Percentiles rank a stretch among this genome's conserved stretches.
phyloP scores from a whole-genome alignment of 768 basidiomycete genomes.

The Pholiota conissans region DNA sequence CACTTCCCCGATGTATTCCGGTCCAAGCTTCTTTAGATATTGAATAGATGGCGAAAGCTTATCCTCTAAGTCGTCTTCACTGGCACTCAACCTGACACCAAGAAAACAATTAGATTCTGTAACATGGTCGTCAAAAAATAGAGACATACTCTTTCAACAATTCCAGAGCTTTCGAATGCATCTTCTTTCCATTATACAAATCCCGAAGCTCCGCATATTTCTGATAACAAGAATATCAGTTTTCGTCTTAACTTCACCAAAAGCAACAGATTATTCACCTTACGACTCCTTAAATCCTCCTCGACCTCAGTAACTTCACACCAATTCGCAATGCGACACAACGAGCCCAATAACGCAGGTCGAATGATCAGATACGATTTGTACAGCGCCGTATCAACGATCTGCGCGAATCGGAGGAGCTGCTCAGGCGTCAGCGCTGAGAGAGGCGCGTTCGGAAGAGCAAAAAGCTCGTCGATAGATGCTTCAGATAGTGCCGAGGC shows the following conservation, averaged over 20 bases:
- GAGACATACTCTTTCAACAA: constrained; percentile 78
- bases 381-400: constrained; percentile 94
- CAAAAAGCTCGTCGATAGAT: constrained; percentile 73
- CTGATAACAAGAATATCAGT: too few relatives aligned
- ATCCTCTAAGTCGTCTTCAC: constrained; percentile 75
- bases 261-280: constrained; percentile 46
- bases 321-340: constrained; percentile 94
- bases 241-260: too few relatives aligned
- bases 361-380: constrained; percentile 86
- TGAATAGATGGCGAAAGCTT: constrained; percentile 81
- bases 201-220: constrained; percentile 91
- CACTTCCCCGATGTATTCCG: constrained; percentile 77
- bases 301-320: constrained; percentile 86
- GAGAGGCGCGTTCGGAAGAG: constrained; percentile 74
- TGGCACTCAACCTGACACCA: constrained; percentile 69
- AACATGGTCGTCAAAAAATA: too few relatives aligned
- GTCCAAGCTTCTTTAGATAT: constrained; percentile 90
- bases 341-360: constrained; percentile 77
- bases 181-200: constrained; percentile 92
- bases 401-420: constrained; percentile 84
- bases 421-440: constrained; percentile 78
- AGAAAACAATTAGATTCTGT: too few relatives aligned
- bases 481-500: constrained; percentile 71
- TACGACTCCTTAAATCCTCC: constrained; percentile 74
- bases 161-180: constrained; percentile 86